Evolutionary conservation across 768 basidiomycete genomes (phyloP).

Genomic region (Coprinopsis sp.): DNA sequence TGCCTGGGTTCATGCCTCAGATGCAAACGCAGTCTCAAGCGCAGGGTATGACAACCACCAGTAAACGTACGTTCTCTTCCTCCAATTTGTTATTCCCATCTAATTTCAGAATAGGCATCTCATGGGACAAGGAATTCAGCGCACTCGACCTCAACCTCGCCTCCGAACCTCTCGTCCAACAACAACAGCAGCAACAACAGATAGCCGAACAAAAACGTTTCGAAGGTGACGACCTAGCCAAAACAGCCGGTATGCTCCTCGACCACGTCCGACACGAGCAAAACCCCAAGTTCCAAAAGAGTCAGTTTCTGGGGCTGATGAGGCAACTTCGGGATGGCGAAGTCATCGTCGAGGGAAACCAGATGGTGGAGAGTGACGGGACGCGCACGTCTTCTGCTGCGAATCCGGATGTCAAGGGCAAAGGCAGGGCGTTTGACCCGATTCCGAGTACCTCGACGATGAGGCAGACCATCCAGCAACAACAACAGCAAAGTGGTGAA

Average conservation of each 20-base stretch:
- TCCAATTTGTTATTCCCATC: background rate
- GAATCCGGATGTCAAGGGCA: slow-evolving; percentile 58
- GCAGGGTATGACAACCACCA: slow-evolving; percentile 24
- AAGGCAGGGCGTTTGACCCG: slow-evolving; percentile 45
- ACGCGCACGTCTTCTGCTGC: slow-evolving; percentile 18
- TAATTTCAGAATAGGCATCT: slow-evolving; percentile 28
- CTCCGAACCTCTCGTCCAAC: slow-evolving; percentile 14
- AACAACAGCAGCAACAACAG: slow-evolving; percentile 21
- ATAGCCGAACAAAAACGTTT: slow-evolving; percentile 14
- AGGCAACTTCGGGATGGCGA: slow-evolving; percentile 75
- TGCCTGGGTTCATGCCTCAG: slow-evolving; percentile 28
- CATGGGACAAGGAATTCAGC: slow-evolving; percentile 65
- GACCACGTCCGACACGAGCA: slow-evolving; percentile 69
- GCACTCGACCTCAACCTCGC: slow-evolving; percentile 46
- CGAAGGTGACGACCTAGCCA: slow-evolving; percentile 70
- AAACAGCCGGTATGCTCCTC: slow-evolving; percentile 73
- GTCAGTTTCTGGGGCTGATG: slow-evolving; percentile 85
- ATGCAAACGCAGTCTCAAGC: slow-evolving; percentile 22
- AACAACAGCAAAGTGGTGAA: slow-evolving; percentile 7
- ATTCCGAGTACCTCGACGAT: slow-evolving; percentile 3
- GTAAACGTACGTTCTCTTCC: slow-evolving; percentile 44
- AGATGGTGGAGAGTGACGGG: slow-evolving; percentile 59
- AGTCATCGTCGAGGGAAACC: slow-evolving; percentile 72
- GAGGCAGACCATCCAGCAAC: slow-evolving; percentile 2
- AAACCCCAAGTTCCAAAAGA: slow-evolving; percentile 83